Base-by-base conservation (phyloP, 2,329 filamentous ascomycete genomes). In the Clarireedia paspali region DNA sequence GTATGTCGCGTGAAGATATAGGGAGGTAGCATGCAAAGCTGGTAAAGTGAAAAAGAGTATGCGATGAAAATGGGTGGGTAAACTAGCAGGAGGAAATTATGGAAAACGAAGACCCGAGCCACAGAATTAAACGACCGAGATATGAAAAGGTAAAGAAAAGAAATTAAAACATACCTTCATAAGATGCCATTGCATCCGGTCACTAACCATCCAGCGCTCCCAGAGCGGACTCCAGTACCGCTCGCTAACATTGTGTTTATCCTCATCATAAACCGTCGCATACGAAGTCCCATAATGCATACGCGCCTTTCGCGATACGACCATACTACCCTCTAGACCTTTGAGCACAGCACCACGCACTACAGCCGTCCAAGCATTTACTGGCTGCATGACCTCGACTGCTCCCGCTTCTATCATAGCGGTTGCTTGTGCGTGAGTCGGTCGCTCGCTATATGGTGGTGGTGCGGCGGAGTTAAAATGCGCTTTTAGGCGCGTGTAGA, bases 141-240 rank as follows among this genome's bases (percentile, higher is more conserved):
- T 6, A 9, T 10, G 3, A 10, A 30, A 30, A 30, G 7, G 20
- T 2, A 30, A 4, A 10, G 7, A 12, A 30, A 4, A 30, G 27
- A 24, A 6, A 30, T 10, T 2, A 15, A 2, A 46, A 55, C 60
- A 49, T 60, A 71, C 85, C 79, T 89, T 90, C 59, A 83, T 81
- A 67, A 91, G 89, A 70, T 91, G 87, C 88, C 88, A 91, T 71
- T 90, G 86, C 87, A 92, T 91, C 48, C 88, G 78, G 69, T 91
- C 86, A 47, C 80, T 84, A 6, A 91, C 87, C 87, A 90, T 91
- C 87, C 86, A 91, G 49, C 87, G 73, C 72, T 91, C 87, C 87
- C 87, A 90, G 24, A 91, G 70, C 5, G 86, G 87, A 62, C 83
- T 87, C 87, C 87, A 91, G 67, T 91, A 91, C 50, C 87, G 74